Evolutionary conservation across 1,139 yeast genomes (phyloP), one percentile per base, ranked within the genome.

Genomic region (Protomyces inundatus): DNA sequence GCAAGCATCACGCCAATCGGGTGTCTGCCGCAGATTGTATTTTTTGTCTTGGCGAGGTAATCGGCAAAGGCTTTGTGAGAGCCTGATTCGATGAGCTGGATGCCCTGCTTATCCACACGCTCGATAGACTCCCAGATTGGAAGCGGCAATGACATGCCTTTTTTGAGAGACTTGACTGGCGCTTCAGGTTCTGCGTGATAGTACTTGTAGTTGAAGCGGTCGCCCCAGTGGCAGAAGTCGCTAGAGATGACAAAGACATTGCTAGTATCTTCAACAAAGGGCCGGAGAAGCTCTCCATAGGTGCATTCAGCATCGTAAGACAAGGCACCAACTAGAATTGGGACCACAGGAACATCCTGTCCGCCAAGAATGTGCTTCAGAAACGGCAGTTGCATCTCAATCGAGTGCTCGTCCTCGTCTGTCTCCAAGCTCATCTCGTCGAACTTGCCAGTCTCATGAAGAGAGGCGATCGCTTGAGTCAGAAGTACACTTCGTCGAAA

Each of bases 351-450:
- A 16, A 54, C 35, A 37, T 52, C 36, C n/a, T 16, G 32, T 40
- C 39, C 61, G 59, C 36, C 60, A 10, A 85, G 77, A 66, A 80
- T 77, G 67, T 80, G 77, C 69, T 83, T 80, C 5, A 90, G 77
- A 68, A 83, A 86, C 0, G 98, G 97, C 71, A 88, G 82, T 74
- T 93, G 98, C 96, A 95, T 88, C 72, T 95, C 98, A 72, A 93
- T 84, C 58, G 95, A 87, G 73, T 93, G 99, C 73, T 95, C 99
- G 37, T 87, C 88, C 66, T 85, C 84, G 73, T 95, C 99, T 9
- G 80, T 80, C 0, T 78, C 81, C 1, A 73, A 69, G 53, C 80
- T 76, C 95, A 93, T 87, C 59, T 72, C 74, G 65, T 77, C 77
- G 71, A 88, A 86, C 7, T 80, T 67, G 3, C 76, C 75, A 4